These are phyloP conservation scores for Bruguiera parviflora DNA, from an alignment of 345 rosid genomes.

Conservation along the genomic window DNA sequence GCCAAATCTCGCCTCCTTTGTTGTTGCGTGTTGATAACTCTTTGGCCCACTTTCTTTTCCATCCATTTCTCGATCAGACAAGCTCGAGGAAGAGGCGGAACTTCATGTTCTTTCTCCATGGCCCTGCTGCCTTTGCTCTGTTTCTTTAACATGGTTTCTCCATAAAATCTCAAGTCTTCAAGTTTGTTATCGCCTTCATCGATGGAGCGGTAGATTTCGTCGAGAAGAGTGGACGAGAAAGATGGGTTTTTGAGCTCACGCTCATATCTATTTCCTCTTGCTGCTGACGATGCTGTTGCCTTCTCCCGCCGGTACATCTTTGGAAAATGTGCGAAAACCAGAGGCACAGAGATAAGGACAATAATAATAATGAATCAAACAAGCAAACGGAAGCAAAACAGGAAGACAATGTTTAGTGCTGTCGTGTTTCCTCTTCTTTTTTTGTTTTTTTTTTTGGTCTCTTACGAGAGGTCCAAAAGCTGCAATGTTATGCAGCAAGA, in stretches of 20 bases:
- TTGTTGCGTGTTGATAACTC: neutral
- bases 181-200: slow-evolving; percentile 39
- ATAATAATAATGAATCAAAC: neutral
- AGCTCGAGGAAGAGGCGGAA: slow-evolving; percentile 30
- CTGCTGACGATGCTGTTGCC: slow-evolving; percentile 20
- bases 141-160: slow-evolving; percentile 35
- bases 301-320: slow-evolving; percentile 45
- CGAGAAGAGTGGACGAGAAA: slow-evolving; percentile 86
- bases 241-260: slow-evolving; percentile 50
- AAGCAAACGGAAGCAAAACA: neutral
- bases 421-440: neutral
- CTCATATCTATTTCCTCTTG: slow-evolving; percentile 11
- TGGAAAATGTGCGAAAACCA: neutral
- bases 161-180: slow-evolving; percentile 39
- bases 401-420: neutral
- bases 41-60: slow-evolving; percentile 35
- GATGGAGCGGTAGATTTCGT: slow-evolving; percentile 83
- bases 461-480: slow-evolving; percentile 21
- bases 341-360: neutral
- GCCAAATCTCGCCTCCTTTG: slow-evolving; percentile 18
- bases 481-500: slow-evolving; percentile 9
- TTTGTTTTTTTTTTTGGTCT: too few species aligned
- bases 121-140: slow-evolving; percentile 26
- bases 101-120: slow-evolving; percentile 11
- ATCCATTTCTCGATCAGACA: slow-evolving; percentile 43